Base-by-base conservation (phyloP, 2,329 filamentous ascomycete species). In the Chalaropsis ovoidea region DNA sequence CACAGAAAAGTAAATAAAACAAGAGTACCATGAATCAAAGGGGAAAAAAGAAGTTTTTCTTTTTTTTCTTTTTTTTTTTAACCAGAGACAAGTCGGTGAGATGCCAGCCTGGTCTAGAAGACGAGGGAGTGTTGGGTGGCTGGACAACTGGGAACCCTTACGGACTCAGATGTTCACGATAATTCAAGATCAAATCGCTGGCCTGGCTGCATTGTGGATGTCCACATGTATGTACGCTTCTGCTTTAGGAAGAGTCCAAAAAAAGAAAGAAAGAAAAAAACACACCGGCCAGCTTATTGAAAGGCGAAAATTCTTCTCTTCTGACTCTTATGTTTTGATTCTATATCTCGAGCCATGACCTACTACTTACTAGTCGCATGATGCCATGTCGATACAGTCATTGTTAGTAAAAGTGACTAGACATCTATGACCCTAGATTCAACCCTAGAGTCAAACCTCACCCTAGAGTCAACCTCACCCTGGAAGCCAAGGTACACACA, bases 131-230 rank as follows among this genome's bases (percentile, higher is more conserved):
- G 52, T 10, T 17, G 19, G 22, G 47, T 56, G 60, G 39, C 39
- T 62, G 41, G 19, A 45, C 42, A 62, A 24, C 19, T 49, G 42
- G 39, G 39, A 42, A 47, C 19, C 39, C 52, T 47, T 42, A 62
- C 22, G 15, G 42, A 17, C 39, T 24, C 15, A 17, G 22, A 15
- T 22, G 31, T 31, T 43, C 42, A 45, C 39, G 60, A 43, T 43
- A 61, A 56, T 56, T 35, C 22, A 56, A 24, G 52, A 56, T 61
- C 17, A 61, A 24, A 27, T 61, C 19, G 22, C 31, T 6, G 31
- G 31, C 31, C 31, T 31, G 2, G 31, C 31, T 31, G 31, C 31
- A 31, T 31, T 31, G 31, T 31, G 31, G 31, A 31, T 31, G 31
- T 31, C 31, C 31, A 2, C 31, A 31, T 31, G 31, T 31, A 31